Evolutionary conservation across 2,329 filamentous ascomycete genomes (phyloP), one percentile per base, ranked within the genome.

Genomic region (Balansia obtecta): DNA sequence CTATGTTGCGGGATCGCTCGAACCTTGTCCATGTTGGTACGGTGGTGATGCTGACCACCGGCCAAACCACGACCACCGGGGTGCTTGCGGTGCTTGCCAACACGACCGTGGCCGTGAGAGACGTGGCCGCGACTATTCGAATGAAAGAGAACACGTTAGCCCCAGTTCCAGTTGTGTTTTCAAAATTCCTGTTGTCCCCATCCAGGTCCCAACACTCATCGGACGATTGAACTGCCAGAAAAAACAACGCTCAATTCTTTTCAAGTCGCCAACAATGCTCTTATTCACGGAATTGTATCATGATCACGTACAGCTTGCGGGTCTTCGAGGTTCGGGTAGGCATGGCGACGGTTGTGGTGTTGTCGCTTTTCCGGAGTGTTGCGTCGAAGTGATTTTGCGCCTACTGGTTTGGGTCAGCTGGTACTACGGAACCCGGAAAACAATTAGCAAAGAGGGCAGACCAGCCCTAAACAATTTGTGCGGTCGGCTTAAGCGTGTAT

Each of bases 21-120:
- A 89, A 77, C 76, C 88, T 90, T 72, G 85, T 91, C 67, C 86
- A 71, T 68, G 67, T 71, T 71, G 65, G 68, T 71, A 53, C 68
- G 68, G 68, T 70, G 68, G 64, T 98, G 93, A 80, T 98, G 93
- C 79, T 96, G 88, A 82, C 90, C 91, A 94, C 93, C 91, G 72
- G 93, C 93, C 76, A 85, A 78, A 84, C 81, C 81, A 87, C 87
- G 78, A 80, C 81, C 81, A 83, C 81, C 81, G 63, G 80, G 82
- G 64, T 85, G 81, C 85, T 98, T 97, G 71, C 93, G 81, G 86
- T 96, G 90, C 86, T 97, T 97, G 73, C 93, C 93, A 71, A 97
- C 75, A 83, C 91, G 91, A 80, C 93, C 91, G 75, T 97, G 84
- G 81, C 93, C 93, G 81, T 89, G 88, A 69, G 87, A 94, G 71